Base-by-base conservation (phyloP, 129 eudicot species). In the Rutidosis leptorrhynchoides region DNA sequence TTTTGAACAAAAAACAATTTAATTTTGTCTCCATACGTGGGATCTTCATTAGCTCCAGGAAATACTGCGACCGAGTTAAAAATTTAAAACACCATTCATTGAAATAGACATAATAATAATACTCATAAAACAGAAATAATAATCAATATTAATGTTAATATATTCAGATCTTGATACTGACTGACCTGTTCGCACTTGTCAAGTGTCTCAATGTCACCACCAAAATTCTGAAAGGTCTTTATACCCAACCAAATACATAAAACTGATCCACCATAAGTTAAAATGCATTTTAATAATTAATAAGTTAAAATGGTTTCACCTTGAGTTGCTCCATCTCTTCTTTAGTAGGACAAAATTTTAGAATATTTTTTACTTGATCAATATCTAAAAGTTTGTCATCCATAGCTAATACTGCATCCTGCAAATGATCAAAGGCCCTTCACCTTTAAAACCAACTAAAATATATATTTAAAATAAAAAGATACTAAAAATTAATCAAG, bases 21-120 rank as follows among this genome's bases (percentile, higher is more conserved):
- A 90, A 73, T 73, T 90, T 90, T 5, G 96, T 69, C 79, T 90
- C 97, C 81, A 90, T 90, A 58, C 97, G 87, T 58, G 97, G 97
- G 71, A 90, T 96, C 79, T 81, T 87, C 97, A 90, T 90, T 62
- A 90, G 85, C 90, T 87, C 95, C 87, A 90, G 35, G 71, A 90
- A 90, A 69, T 68, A 87, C 96, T 87, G 87, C 71, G 67, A 74
- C 9, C 61, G 52, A 25, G 42, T 26, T 63, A 25, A n/a, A n/a
- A n/a, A n/a, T n/a, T 51, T 42, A 33, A 43, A 29, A 46, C 23
- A 14, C 16, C 21, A 17, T 2, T 14, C 3, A 69, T 24, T 20
- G 14, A 53, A 9, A 24, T 40, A n/a, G n/a, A n/a, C n/a, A n/a
- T n/a, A n/a, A n/a, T n/a, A n/a, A n/a, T n/a, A n/a, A n/a, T n/a